These are phyloP conservation scores for Pseudogymnoascus sp. DNA, from an alignment of 2,329 filamentous ascomycete genomes.

Conservation along the genomic window DNA sequence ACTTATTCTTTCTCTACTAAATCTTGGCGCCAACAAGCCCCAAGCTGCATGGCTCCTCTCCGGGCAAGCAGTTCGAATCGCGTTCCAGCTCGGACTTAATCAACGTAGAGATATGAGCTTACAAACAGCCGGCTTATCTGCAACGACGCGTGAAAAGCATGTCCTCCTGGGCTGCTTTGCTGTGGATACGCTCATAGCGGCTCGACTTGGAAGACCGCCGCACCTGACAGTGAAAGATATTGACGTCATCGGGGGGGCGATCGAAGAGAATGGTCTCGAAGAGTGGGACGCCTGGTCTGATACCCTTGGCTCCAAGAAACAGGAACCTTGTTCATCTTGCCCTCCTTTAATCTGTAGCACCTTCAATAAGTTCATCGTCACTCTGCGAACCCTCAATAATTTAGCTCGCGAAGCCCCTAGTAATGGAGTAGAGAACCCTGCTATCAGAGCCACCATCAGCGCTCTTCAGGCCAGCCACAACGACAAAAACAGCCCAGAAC, in stretches of 20 bases:
- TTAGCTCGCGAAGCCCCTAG: background rate
- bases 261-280: constrained; percentile 55
- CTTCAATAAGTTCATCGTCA: constrained; percentile 18
- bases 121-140: constrained; percentile 13
- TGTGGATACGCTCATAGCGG: constrained; percentile 47
- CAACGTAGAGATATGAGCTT: constrained; percentile 20
- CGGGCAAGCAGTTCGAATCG: constrained; percentile 50
- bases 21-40: constrained; percentile 45
- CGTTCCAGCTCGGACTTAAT: constrained; percentile 33
- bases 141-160: constrained; percentile 27
- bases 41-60: constrained; percentile 53
- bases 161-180: constrained; percentile 48
- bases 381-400: no score
- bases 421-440: no score
- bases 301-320: constrained; percentile 28
- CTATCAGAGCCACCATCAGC: no score
- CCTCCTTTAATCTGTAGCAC: constrained; percentile 17
- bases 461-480: no score
- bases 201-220: constrained; percentile 38
- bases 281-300: constrained; percentile 63
- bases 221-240: constrained; percentile 40
- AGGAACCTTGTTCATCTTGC: constrained; percentile 8
- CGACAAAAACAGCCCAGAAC: no score
- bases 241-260: constrained; percentile 33
- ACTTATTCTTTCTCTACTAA: constrained; percentile 50